phyloP scores from a whole-genome alignment of 768 basidiomycete genomes.

The Amanita thiersii region DNA sequence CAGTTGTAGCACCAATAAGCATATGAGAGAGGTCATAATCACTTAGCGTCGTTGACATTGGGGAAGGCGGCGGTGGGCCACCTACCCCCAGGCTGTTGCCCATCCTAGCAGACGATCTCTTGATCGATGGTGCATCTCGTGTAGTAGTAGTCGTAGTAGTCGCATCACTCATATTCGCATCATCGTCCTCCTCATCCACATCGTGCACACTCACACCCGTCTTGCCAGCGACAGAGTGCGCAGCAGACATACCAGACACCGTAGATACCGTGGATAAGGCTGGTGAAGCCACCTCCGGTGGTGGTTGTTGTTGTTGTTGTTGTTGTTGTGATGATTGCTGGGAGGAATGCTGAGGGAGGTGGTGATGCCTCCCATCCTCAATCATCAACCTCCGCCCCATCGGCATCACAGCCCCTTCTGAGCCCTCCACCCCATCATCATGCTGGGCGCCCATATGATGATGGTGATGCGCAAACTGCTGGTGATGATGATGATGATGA shows the following conservation, averaged over 20 bases:
- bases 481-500: constrained; percentile 14
- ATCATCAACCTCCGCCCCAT: constrained; percentile 78
- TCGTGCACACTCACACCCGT: not conserved
- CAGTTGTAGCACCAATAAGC: not conserved
- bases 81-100: not conserved
- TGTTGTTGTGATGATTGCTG: not conserved
- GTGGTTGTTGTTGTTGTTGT: constrained; percentile 5
- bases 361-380: constrained; percentile 28
- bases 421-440: constrained; percentile 40
- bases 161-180: not conserved
- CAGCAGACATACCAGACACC: too few species aligned
- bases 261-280: not conserved
- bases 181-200: not conserved
- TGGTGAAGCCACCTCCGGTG: not conserved
- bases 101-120: too few species aligned
- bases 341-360: constrained; percentile 4
- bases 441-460: constrained; percentile 16
- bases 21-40: constrained; percentile 1
- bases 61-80: not conserved
- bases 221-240: too few species aligned
- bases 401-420: too few species aligned
- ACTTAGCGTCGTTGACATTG: constrained; percentile 7
- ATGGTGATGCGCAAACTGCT: constrained; percentile 16
- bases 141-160: not conserved
- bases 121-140: not conserved